phyloP scores from a whole-genome alignment of 129 eudicot genomes.

The Kitagawia praeruptora region DNA sequence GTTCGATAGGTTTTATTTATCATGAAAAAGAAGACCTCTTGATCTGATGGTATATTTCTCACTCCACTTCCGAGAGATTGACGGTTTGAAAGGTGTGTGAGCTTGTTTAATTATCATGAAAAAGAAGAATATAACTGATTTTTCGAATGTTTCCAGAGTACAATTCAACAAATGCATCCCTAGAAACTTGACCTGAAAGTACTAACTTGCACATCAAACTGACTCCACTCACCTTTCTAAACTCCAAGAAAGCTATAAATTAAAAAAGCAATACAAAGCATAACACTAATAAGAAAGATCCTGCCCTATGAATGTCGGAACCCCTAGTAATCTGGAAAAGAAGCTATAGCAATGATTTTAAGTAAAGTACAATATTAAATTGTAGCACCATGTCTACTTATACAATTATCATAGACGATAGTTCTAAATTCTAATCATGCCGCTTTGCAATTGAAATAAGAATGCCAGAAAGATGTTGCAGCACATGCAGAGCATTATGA shows the following conservation, averaged over 20 bases:
- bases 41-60: too few relatives aligned
- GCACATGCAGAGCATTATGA: slow-evolving; percentile 32
- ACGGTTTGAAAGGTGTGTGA: too few relatives aligned
- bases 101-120: background rate
- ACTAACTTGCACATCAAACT: slow-evolving; percentile 1
- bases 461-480: background rate
- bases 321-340: slow-evolving; percentile 15
- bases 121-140: background rate
- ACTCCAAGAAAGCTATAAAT: background rate
- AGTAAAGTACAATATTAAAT: slow-evolving; percentile 14
- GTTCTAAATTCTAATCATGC: background rate
- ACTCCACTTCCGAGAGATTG: too few relatives aligned
- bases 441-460: slow-evolving; percentile 4
- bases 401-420: background rate
- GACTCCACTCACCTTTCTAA: background rate
- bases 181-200: background rate
- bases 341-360: background rate
- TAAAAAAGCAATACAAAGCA: background rate
- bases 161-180: background rate
- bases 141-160: background rate
- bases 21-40: too few relatives aligned
- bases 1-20: too few relatives aligned
- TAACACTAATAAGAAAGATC: background rate
- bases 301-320: background rate
- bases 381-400: slow-evolving; percentile 8